Conservation (phyloP, 495 filamentous ascomycete species). For the Letharia columbiana region DNA sequence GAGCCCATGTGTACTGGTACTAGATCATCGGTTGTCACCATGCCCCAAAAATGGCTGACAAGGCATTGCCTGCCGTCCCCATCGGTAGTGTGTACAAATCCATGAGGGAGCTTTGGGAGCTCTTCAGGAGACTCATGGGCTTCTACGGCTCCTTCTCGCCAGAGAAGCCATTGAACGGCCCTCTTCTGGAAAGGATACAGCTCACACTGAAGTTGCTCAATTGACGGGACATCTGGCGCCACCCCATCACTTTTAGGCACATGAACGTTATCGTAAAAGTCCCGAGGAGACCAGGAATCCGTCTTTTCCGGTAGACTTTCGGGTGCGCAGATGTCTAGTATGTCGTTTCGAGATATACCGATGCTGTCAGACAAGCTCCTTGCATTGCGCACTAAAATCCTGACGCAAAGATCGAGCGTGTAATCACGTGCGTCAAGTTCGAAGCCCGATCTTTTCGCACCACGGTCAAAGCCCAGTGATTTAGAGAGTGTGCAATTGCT, state of each 20-base stretch:
- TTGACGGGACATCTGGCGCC: conserved; percentile 21
- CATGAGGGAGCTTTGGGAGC: conserved; percentile 15
- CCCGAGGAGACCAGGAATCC: conserved; percentile 40
- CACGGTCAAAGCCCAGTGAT: conserved; percentile 2
- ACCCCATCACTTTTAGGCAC: conserved; percentile 35
- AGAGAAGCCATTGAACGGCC: conserved; percentile 61
- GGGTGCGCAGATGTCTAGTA: conserved; percentile 17
- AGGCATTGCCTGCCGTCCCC: conserved; percentile 44
- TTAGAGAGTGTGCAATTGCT: conserved; percentile 11
- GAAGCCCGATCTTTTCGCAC: conserved; percentile 1
- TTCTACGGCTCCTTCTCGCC: conserved; percentile 44
- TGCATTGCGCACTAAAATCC: conserved; percentile 19
- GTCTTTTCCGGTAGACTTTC: background rate
- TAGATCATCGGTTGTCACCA: conserved; percentile 46
- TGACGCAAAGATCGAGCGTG: conserved; percentile 17
- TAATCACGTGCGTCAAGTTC: background rate
- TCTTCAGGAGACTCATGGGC: background rate
- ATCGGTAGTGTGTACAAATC: conserved; percentile 34
- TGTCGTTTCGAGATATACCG: conserved; percentile 12
- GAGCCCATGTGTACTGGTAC: conserved; percentile 35
- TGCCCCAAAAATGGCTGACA: conserved; percentile 57
- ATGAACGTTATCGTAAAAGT: conserved; percentile 60
- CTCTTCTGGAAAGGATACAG: conserved; percentile 67
- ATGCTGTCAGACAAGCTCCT: conserved; percentile 12
- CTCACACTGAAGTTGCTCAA: conserved; percentile 38